Evolutionary conservation across 441 rosid species (phyloP).

Genomic region (Bocquillonia castaneifolia): DNA sequence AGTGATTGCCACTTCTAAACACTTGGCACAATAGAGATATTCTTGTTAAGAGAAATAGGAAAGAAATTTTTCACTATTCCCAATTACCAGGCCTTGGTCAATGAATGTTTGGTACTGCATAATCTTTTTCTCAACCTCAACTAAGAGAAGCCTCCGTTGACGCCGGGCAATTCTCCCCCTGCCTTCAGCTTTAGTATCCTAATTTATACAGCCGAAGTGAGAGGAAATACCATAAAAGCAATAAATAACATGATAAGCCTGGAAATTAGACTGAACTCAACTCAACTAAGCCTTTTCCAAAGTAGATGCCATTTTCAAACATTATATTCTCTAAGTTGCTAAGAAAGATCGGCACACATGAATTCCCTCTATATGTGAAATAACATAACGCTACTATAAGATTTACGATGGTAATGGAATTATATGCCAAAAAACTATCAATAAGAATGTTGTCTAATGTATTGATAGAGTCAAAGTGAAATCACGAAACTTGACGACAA

Average conservation of each 20-base stretch:
- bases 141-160: constrained; percentile 81
- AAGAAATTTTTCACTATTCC: neutral
- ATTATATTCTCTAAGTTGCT: neutral
- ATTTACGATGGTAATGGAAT: neutral
- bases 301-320: no score
- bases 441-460: neutral
- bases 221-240: neutral
- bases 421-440: neutral
- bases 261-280: neutral
- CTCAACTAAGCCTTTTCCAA: no score
- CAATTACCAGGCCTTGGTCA: constrained; percentile 70
- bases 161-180: constrained; percentile 77
- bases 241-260: neutral
- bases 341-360: neutral
- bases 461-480: neutral
- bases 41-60: neutral
- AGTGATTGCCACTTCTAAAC: neutral
- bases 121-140: constrained; percentile 79
- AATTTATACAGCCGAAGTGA: constrained; percentile 16
- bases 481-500: neutral
- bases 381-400: neutral
- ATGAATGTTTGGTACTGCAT: constrained; percentile 65
- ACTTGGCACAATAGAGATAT: neutral
- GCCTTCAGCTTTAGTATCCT: constrained; percentile 93
- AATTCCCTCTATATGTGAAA: neutral